Evolutionary conservation across 768 basidiomycete genomes (phyloP).

Genomic region (Psilocybe cubensis): DNA sequence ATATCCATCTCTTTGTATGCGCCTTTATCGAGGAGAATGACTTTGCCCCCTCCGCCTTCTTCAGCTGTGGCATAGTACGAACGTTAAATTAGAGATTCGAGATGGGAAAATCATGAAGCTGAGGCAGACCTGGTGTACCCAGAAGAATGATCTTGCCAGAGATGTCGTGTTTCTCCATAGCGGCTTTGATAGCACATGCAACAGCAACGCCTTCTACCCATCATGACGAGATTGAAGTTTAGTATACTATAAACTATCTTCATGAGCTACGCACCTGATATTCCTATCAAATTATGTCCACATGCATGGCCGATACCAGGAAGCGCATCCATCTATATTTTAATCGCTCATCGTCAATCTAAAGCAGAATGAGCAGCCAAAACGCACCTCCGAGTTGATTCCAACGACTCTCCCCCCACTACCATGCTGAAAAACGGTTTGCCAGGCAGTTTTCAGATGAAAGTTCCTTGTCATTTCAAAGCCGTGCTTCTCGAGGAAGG

Average conservation of each 20-base stretch:
- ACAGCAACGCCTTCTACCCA: conserved; percentile 59
- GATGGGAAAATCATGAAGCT: too few relatives aligned
- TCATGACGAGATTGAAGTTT: conserved; percentile 9
- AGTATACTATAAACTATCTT: too few relatives aligned
- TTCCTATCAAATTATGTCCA: conserved; percentile 84
- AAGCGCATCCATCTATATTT: conserved; percentile 64
- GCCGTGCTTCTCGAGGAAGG: conserved; percentile 66
- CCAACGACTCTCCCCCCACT: conserved; percentile 72
- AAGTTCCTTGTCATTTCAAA: conserved; percentile 68
- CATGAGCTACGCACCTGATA: conserved; percentile 37
- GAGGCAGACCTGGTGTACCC: conserved; percentile 70
- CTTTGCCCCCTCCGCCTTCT: conserved; percentile 79
- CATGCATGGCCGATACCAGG: conserved; percentile 71
- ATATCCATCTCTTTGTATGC: conserved; percentile 79
- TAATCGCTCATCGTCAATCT: background rate
- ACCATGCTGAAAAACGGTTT: conserved; percentile 66
- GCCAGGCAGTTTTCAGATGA: conserved; percentile 75
- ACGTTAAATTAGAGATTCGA: too few relatives aligned
- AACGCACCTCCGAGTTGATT: conserved; percentile 72
- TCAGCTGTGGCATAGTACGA: conserved; percentile 46
- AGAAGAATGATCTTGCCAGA: conserved; percentile 71
- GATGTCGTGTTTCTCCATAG: conserved; percentile 63
- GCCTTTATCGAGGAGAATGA: conserved; percentile 64
- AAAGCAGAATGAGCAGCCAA: background rate
- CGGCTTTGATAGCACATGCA: conserved; percentile 66